Conservation (phyloP, 208 protist species). For the Strigomonas oncopelti region DNA sequence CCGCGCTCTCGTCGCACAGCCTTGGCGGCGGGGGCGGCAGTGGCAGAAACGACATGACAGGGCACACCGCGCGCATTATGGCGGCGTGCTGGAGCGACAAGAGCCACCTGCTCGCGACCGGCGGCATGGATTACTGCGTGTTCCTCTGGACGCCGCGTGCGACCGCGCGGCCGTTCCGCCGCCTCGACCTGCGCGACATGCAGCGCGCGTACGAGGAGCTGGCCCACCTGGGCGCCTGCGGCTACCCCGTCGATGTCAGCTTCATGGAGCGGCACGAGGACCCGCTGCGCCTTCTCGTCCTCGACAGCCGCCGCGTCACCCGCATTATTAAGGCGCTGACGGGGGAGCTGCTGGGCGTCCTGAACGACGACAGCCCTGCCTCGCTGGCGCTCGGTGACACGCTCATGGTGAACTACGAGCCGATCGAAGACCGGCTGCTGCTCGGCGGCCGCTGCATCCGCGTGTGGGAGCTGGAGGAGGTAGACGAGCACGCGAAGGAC, state of each 20-base stretch:
- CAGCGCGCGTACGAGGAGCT: slow-evolving; percentile 15
- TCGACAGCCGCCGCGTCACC: slow-evolving; percentile 69
- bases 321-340: slow-evolving; percentile 67
- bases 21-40: neutral
- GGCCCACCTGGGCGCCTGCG: slow-evolving; percentile 30
- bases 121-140: slow-evolving; percentile 66
- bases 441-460: slow-evolving; percentile 66
- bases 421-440: slow-evolving; percentile 53
- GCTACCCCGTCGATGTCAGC: slow-evolving; percentile 72
- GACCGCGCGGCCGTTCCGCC: slow-evolving; percentile 42
- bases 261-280: slow-evolving; percentile 47
- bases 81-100: slow-evolving; percentile 52
- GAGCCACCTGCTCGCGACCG: slow-evolving; percentile 59
- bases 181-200: slow-evolving; percentile 56
- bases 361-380: slow-evolving; percentile 39
- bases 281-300: slow-evolving; percentile 53
- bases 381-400: slow-evolving; percentile 52
- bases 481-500: slow-evolving; percentile 35
- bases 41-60: slow-evolving; percentile 1
- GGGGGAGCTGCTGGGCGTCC: slow-evolving; percentile 33
- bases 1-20: neutral
- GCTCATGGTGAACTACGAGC: slow-evolving; percentile 68
- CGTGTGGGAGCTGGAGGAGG: slow-evolving; percentile 53
- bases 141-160: slow-evolving; percentile 57
- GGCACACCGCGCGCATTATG: slow-evolving; percentile 66